Evolutionary conservation across 75 land plant genomes (phyloP).

Genomic region (Picea sitchensis): DNA sequence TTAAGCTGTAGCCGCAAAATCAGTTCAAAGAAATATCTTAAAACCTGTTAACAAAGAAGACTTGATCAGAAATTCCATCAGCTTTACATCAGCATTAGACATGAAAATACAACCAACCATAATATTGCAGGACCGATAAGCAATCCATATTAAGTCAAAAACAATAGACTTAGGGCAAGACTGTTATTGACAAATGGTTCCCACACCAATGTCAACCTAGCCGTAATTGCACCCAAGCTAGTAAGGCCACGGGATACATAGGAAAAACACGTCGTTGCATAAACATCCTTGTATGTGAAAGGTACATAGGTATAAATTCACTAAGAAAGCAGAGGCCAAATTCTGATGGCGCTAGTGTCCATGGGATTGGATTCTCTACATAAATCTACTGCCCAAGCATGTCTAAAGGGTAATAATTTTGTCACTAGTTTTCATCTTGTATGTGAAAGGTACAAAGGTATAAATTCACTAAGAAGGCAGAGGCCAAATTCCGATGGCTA

Average conservation of each 20-base stretch:
- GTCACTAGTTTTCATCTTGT: too few relatives aligned
- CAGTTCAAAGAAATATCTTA: constrained; percentile 8
- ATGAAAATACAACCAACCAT: not conserved
- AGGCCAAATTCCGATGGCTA: too few relatives aligned
- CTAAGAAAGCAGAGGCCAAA: too few relatives aligned
- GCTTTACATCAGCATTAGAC: not conserved
- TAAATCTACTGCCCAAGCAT: too few relatives aligned
- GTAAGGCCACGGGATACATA: not conserved
- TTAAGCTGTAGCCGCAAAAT: constrained; percentile 5
- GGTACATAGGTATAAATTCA: too few relatives aligned
- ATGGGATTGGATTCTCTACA: too few relatives aligned
- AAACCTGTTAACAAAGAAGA: constrained; percentile 6
- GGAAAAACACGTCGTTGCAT: too few relatives aligned
- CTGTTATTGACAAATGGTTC: not conserved
- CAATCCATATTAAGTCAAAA: not conserved
- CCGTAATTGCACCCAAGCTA: not conserved
- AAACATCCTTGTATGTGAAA: too few relatives aligned
- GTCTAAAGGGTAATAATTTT: too few relatives aligned
- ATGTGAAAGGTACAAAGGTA: too few relatives aligned
- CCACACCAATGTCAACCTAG: not conserved
- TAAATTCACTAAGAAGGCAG: too few relatives aligned
- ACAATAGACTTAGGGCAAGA: not conserved
- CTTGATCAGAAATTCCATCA: not conserved
- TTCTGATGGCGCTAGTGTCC: too few relatives aligned
- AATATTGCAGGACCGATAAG: not conserved